These are phyloP conservation scores for Draba incana DNA, from an alignment of 345 rosid genomes.

Conservation along the genomic window DNA sequence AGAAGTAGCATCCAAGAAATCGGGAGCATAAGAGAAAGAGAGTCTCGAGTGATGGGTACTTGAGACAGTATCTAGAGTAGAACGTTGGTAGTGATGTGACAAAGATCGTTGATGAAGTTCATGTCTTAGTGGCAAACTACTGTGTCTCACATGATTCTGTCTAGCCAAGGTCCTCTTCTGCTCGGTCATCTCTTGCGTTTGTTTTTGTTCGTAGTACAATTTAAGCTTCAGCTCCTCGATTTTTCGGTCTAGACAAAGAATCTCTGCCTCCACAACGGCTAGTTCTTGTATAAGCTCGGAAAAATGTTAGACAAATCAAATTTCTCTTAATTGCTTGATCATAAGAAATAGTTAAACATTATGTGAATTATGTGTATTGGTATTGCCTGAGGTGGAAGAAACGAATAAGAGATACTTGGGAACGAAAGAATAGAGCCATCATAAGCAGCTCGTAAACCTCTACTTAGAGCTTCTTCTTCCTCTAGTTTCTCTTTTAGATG, in stretches of 20 bases:
- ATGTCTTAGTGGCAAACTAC: slow-evolving; percentile 33
- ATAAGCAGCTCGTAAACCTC: slow-evolving; percentile 54
- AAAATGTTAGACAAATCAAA: slow-evolving; percentile 48
- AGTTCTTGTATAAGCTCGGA: slow-evolving; percentile 63
- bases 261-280: slow-evolving; percentile 77
- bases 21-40: slow-evolving; percentile 58
- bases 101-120: slow-evolving; percentile 50
- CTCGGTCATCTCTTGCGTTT: slow-evolving; percentile 41
- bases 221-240: slow-evolving; percentile 67
- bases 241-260: slow-evolving; percentile 68
- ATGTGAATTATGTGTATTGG: not conserved
- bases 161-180: slow-evolving; percentile 42
- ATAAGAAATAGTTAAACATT: not conserved
- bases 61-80: slow-evolving; percentile 45
- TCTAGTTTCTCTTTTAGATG: slow-evolving; percentile 63
- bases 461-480: slow-evolving; percentile 59
- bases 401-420: slow-evolving; percentile 56
- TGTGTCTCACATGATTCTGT: slow-evolving; percentile 41
- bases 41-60: slow-evolving; percentile 54
- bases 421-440: slow-evolving; percentile 55
- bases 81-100: slow-evolving; percentile 53
- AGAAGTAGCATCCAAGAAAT: slow-evolving; percentile 50
- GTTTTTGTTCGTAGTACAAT: slow-evolving; percentile 61
- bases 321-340: not conserved
- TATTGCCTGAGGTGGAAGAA: slow-evolving; percentile 74